Base-by-base conservation (phyloP, 768 basidiomycete genomes). In the Nidula microcarpa region DNA sequence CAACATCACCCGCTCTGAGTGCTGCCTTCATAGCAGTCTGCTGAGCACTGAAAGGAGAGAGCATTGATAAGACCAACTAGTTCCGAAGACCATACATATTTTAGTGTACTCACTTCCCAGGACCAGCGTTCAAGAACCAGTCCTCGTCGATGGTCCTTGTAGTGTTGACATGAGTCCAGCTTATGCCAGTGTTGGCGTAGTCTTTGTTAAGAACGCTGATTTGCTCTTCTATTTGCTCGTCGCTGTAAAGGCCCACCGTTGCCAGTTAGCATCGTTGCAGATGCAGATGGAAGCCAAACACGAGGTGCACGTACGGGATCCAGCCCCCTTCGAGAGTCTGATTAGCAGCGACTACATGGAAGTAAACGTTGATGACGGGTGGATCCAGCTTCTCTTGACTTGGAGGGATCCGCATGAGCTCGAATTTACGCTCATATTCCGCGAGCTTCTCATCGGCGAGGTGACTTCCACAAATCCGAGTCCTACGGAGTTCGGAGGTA, bases 291-390 rank as follows among this genome's bases (percentile, higher is more conserved):
- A 41, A 41, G 3, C 5, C 16, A 41, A 41, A 41, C 11, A 13
- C 11, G 11, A 5, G 11, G 3, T 13, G 5, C 11, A 41, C 39
- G 11, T 17, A 41, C 39, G 39, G 39, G 39, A 41, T 17, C 39
- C 39, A 41, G 39, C 71, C 73, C 33, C 68, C 69, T 30, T 58
- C 62, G 7, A 50, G 17, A 3, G 70, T 67, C 16, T 52, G 50
- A 52, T 69, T 68, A 55, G 69, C 55, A 54, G 62, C 65, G 57
- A 75, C 63, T 44, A 74, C 68, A 46, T 74, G 69, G 57, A 66
- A 71, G 51, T 68, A 71, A 9, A 74, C 67, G 6, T 62, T 50
- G 36, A 73, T 56, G 8, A 57, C 61, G n/a, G 49, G 34, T 4
- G 49, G 57, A 8, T 43, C 32, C 37, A 35, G 47, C 43, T 35